Evolutionary conservation across 352 stramenopile species (phyloP), one percentile per base, ranked within the genome.

Genomic region (Phytophthora fragariae): DNA sequence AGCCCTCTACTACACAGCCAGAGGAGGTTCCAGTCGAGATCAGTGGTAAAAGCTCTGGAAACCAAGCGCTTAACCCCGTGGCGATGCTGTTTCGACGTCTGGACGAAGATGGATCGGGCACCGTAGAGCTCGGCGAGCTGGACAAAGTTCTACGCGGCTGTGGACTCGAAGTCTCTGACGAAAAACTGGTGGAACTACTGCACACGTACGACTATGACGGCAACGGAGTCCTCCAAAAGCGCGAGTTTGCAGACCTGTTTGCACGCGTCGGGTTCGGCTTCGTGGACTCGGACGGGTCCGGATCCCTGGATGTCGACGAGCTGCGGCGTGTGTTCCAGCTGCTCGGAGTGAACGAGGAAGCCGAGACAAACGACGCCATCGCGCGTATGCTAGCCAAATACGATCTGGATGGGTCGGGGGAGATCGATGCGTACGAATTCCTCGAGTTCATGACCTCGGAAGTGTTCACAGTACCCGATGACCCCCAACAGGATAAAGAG

Each of bases 391-490:
- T 93, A 15, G 71, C 78, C 0, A 80, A 81, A 17, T 93, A 94
- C 58, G 88, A 94, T 59, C 47, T 94, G 3, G 81, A 91, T 60
- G 81, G 76, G 19, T 92, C 82, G n/a, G 88, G 88, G 7, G 87
- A 89, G 65, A 91, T 94, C 37, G 88, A 93, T 35, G 80, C 84
- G 50, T 71, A 84, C 39, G 88, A 94, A 33, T 93, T 94, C 21
- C 70, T 94, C 31, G 83, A 92, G 37, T 92, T 93, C 47, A 91
- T 94, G 82, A 90, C 84, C 49, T 75, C 66, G 2, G 80, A 91
- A 35, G 47, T 92, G 1, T 59, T 89, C 1, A 66, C 61, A 8
- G 68, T 66, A 19, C 37, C 57, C 3, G 46, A 65, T n/a, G 73
- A 77, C 19, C 12, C 15, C 0, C 35, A 68, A 8, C 31, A 10